Evolutionary conservation across 225 moss, liverwort and hornwort species (phyloP).

Genomic region (Marchantia paleacea): DNA sequence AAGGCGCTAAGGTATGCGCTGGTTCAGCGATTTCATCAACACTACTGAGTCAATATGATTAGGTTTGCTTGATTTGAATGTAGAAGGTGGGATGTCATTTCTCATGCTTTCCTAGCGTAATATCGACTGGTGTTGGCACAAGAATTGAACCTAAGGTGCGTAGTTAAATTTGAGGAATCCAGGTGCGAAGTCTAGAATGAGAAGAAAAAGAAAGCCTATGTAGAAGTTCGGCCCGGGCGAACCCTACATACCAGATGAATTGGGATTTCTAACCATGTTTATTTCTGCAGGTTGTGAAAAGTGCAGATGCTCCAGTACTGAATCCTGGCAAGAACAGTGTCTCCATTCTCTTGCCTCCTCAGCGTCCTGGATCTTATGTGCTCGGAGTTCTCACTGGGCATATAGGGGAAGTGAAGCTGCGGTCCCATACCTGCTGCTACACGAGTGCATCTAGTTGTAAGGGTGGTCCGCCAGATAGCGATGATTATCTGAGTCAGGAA

Average conservation of each 20-base stretch:
- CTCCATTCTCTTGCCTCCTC: constrained; percentile 76
- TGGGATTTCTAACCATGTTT: not conserved
- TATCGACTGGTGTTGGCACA: too few species aligned
- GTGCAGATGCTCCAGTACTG: constrained; percentile 74
- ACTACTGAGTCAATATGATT: not conserved
- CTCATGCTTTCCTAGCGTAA: too few species aligned
- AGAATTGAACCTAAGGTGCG: too few species aligned
- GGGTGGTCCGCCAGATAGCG: constrained; percentile 93
- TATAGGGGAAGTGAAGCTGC: constrained; percentile 84
- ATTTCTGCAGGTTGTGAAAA: constrained; percentile 75
- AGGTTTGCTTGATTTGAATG: too few species aligned
- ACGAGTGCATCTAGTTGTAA: constrained; percentile 97
- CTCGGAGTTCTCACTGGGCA: constrained; percentile 90
- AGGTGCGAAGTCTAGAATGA: too few species aligned
- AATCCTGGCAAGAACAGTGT: constrained; percentile 86
- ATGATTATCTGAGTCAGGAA: constrained; percentile 88
- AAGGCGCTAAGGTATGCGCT: constrained; percentile 72
- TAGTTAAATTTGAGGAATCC: too few species aligned
- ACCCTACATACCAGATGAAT: not conserved
- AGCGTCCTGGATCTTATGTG: constrained; percentile 86
- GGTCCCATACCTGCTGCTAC: constrained; percentile 87
- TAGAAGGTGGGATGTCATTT: too few species aligned
- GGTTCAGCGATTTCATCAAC: not conserved
- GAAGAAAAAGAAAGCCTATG: not conserved
- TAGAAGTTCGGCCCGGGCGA: not conserved